A percentile compares a stretch with the other conserved stretches of the same genome.
Conservation (phyloP, 23 red algal genomes). For the Gracilaria gracilis region DNA sequence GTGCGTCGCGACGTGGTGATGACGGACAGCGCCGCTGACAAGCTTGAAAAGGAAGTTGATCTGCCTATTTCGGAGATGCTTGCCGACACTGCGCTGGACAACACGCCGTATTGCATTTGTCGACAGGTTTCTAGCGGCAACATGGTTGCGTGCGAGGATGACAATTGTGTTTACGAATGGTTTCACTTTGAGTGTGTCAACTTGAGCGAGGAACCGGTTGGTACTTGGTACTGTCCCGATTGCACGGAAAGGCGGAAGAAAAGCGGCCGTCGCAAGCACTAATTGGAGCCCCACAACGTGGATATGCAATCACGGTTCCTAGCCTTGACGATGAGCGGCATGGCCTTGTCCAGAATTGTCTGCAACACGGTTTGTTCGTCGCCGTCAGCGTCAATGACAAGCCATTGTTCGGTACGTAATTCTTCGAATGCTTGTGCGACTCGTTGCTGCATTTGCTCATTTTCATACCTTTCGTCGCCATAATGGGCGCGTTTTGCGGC, state of each 20-base stretch:
- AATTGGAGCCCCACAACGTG: conserved; percentile 13
- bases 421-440: conserved; percentile 58
- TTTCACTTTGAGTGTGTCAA: conserved; percentile 97
- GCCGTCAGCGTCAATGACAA: conserved; percentile 54
- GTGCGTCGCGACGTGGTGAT: conserved; percentile 9
- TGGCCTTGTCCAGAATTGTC: conserved; percentile 35
- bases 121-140: conserved; percentile 88
- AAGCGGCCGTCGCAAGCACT: conserved; percentile 4
- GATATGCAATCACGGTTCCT: neutral
- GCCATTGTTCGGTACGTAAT: conserved; percentile 47
- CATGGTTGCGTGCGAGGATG: conserved; percentile 99
- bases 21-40: neutral
- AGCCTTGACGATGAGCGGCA: conserved; percentile 28
- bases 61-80: neutral
- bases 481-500: conserved; percentile 56
- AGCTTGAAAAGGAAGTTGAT: neutral
- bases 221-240: conserved; percentile 88
- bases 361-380: conserved; percentile 39
- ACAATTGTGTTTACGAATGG: conserved; percentile 94
- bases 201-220: conserved; percentile 79
- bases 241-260: conserved; percentile 56
- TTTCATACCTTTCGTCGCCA: conserved; percentile 90
- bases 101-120: conserved; percentile 69
- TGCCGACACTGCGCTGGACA: neutral
- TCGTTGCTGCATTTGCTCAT: conserved; percentile 55